A percentile compares a stretch with the other conserved stretches of the same genome.
Conservation (phyloP, 2,329 filamentous ascomycete genomes). For the Penicillium sp. region DNA sequence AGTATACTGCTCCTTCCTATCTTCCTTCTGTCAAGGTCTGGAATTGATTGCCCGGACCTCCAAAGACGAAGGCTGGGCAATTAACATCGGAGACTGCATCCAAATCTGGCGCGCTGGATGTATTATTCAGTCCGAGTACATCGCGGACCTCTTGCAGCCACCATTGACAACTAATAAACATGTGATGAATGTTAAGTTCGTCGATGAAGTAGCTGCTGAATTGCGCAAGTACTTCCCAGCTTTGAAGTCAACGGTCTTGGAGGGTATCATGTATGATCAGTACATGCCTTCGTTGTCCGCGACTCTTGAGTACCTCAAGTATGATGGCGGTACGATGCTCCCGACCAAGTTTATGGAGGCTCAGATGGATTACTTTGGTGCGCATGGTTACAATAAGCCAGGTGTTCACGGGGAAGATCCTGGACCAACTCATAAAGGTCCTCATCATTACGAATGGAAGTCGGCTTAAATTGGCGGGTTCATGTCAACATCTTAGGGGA, state of each 20-base stretch:
- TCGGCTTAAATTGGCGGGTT: constrained; percentile 40
- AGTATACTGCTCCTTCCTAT: constrained; percentile 66
- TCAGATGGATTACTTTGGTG: constrained; percentile 73
- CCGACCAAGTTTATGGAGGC: constrained; percentile 74
- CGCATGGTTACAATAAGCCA: constrained; percentile 66
- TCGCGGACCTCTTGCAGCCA: constrained; percentile 63
- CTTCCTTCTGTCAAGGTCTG: constrained; percentile 69
- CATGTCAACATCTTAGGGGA: neutral
- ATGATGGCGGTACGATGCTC: constrained; percentile 63
- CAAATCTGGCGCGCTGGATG: constrained; percentile 72
- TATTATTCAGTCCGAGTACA: constrained; percentile 72
- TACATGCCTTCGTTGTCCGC: constrained; percentile 66
- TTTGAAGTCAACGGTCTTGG: constrained; percentile 63
- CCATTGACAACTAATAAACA: constrained; percentile 33
- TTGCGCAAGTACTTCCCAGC: constrained; percentile 58
- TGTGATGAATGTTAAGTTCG: constrained; percentile 49
- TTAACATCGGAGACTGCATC: constrained; percentile 49
- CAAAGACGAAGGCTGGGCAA: constrained; percentile 63
- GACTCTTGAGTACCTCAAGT: constrained; percentile 72
- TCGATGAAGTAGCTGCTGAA: constrained; percentile 58
- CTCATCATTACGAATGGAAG: constrained; percentile 69
- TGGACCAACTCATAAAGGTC: constrained; percentile 60
- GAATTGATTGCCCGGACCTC: constrained; percentile 67
- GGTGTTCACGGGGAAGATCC: constrained; percentile 59
- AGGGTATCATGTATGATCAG: constrained; percentile 62